phyloP scores from a whole-genome alignment of 2,329 filamentous ascomycete genomes.

The Dryadomyces quercus-mongolicae region DNA sequence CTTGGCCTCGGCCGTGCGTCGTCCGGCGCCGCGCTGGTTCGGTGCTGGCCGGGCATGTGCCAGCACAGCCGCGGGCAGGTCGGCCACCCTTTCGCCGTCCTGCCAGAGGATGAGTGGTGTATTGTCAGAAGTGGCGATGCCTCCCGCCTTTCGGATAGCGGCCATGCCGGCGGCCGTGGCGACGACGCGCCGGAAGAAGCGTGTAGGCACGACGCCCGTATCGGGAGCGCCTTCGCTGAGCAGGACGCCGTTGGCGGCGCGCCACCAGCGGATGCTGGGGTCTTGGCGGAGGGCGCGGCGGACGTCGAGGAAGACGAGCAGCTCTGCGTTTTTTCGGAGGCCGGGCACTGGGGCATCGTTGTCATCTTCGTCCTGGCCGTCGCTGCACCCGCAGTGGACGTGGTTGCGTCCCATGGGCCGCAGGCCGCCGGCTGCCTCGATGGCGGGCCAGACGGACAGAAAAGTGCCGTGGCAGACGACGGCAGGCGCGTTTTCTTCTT shows the following conservation, averaged over 20 bases:
- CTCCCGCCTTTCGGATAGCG: constrained; percentile 21
- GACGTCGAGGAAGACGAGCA: constrained; percentile 69
- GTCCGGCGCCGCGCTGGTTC: constrained; percentile 32
- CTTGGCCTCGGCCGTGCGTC: constrained; percentile 11
- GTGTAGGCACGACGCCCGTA: constrained; percentile 46
- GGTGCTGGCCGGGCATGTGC: constrained; percentile 30
- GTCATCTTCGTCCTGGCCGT: too few relatives aligned
- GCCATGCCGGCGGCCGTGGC: constrained; percentile 38
- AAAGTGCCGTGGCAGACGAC: constrained; percentile 82
- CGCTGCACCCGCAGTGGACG: constrained; percentile 61
- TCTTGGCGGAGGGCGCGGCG: constrained; percentile 46
- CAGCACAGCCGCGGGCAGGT: constrained; percentile 48
- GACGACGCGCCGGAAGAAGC: constrained; percentile 61
- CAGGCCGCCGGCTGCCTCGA: constrained; percentile 65
- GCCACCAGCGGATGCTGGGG: constrained; percentile 57
- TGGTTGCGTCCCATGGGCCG: constrained; percentile 75
- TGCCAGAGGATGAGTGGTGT: constrained; percentile 50
- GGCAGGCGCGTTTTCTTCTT: constrained; percentile 46
- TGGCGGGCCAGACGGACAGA: constrained; percentile 64
- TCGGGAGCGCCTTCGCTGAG: constrained; percentile 48
- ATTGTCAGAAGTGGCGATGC: constrained; percentile 23
- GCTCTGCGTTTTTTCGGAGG: constrained; percentile 66
- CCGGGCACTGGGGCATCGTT: constrained; percentile 43
- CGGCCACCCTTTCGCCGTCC: constrained; percentile 52
- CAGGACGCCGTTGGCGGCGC: constrained; percentile 67